Evolutionary conservation across 352 stramenopile genomes (phyloP).

Genomic region (Phytophthora multivora): DNA sequence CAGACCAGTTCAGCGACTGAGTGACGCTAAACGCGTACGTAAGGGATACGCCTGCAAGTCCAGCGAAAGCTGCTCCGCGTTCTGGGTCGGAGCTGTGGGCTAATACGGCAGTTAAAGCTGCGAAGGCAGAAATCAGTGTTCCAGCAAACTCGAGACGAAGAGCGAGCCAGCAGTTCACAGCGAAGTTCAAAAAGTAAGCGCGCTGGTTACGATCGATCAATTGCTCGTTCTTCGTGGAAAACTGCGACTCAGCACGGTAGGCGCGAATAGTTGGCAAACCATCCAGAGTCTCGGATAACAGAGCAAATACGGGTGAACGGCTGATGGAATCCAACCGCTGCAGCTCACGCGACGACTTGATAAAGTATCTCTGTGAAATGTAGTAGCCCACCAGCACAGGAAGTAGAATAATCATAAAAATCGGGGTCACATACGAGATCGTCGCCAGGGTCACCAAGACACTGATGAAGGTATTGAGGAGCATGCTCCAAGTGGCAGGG

Average conservation of each 20-base stretch:
- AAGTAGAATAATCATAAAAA: conserved; percentile 74
- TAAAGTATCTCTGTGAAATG: conserved; percentile 92
- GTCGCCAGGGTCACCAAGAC: conserved; percentile 67
- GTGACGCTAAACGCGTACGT: conserved; percentile 83
- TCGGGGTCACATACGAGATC: conserved; percentile 72
- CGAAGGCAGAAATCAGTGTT: conserved; percentile 63
- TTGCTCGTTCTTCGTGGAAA: conserved; percentile 54
- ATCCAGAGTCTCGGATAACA: conserved; percentile 94
- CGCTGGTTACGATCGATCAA: conserved; percentile 72
- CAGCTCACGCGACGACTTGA: conserved; percentile 91
- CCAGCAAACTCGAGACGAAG: conserved; percentile 77
- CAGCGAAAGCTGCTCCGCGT: conserved; percentile 52
- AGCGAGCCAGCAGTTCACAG: conserved; percentile 78
- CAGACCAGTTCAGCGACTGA: conserved; percentile 80
- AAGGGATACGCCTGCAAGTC: conserved; percentile 69
- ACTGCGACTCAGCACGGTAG: conserved; percentile 59
- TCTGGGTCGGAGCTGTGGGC: conserved; percentile 47
- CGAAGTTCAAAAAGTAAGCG: conserved; percentile 77
- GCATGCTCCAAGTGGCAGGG: conserved; percentile 65
- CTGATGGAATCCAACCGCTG: conserved; percentile 96
- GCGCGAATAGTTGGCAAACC: conserved; percentile 95
- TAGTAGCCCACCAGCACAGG: conserved; percentile 77
- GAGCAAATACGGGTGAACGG: conserved; percentile 94
- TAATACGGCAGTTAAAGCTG: conserved; percentile 58
- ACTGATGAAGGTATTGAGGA: conserved; percentile 76